Evolutionary conservation across 169 alveolate genomes (phyloP).

Genomic region (Plasmodium yoelii): DNA sequence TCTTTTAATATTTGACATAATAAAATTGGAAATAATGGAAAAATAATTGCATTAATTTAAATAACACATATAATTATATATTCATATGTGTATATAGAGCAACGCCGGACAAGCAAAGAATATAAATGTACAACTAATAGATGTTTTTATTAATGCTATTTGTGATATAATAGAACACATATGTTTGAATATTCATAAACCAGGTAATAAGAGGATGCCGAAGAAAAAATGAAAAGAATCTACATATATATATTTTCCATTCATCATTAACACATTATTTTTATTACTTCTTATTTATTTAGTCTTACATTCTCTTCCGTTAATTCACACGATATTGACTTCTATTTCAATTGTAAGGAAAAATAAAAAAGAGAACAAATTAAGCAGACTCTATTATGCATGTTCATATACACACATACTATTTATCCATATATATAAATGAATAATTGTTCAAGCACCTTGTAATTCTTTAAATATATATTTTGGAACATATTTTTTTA

Average conservation of each 20-base stretch:
- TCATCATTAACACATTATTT: no score
- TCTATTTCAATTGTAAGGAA: conserved; percentile 55
- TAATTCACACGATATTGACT: conserved; percentile 58
- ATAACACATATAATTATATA: background rate
- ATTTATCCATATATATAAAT: conserved; percentile 1
- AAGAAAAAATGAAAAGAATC: background rate
- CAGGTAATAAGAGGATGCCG: conserved; percentile 34
- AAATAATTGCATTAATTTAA: conserved; percentile 4
- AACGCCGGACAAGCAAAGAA: conserved; percentile 9
- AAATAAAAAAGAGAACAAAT: background rate
- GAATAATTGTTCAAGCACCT: background rate
- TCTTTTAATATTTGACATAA: background rate
- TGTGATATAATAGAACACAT: conserved; percentile 59
- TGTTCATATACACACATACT: background rate
- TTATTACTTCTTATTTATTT: background rate
- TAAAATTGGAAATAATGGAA: background rate
- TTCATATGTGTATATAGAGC: conserved; percentile 7
- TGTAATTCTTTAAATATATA: no score
- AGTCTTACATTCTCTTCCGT: conserved; percentile 65
- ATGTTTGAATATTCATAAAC: conserved; percentile 21
- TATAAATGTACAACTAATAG: conserved; percentile 44
- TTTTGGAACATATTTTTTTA: conserved; percentile 6
- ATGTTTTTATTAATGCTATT: conserved; percentile 56
- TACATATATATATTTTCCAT: background rate
- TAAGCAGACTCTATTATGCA: background rate